Base-by-base conservation (phyloP, 169 alveolate species). In the Condylostoma magnum region DNA sequence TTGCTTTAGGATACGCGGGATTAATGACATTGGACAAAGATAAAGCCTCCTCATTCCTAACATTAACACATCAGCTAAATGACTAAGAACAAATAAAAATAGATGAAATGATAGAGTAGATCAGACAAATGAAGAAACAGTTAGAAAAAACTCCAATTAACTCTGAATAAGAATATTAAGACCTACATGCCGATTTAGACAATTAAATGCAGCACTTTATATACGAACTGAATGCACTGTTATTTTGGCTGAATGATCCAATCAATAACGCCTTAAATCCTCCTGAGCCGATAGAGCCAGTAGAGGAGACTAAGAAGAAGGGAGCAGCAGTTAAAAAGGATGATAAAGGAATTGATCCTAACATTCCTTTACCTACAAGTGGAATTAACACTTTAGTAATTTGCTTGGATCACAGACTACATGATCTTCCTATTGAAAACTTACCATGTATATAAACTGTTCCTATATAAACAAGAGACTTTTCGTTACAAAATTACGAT, bases 401-500 rank as follows among this genome's bases (percentile, higher is more conserved):
- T 28, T 76, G 84, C 70, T 52, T 88, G 18, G 94, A 88, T 58
- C 66, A 74, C 51, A 76, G 92, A 57, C 58, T 88, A 44, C 66
- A 73, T 56, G 76, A 79, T 28, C 71, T 88, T 10, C 94, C 94
- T 27, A 65, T 85, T 69, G 94, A 88, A 72, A 70, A 85, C 6
- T 48, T 83, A 25, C 50, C 79, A 2, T 56, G 79, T 4, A 76
- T 87, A 60, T 38, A 54, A 33, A 70, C 70, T 47, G 75, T 87
- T 12, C 94, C 94, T 20, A 86, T 79, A 36, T 65, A 81, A 43
- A 48, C 89, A 15, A 74, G 88, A 48, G 94, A 88, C 53, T 88
- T 88, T 67, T 81, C 89, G 34, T 56, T 88, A 18, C 83, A 80
- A 63, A 44, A 72, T 15, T 69, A 83, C 50, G 69, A 76, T 41